Base-by-base conservation (phyloP, 164 flowering plant genomes). In the Sedum album region DNA sequence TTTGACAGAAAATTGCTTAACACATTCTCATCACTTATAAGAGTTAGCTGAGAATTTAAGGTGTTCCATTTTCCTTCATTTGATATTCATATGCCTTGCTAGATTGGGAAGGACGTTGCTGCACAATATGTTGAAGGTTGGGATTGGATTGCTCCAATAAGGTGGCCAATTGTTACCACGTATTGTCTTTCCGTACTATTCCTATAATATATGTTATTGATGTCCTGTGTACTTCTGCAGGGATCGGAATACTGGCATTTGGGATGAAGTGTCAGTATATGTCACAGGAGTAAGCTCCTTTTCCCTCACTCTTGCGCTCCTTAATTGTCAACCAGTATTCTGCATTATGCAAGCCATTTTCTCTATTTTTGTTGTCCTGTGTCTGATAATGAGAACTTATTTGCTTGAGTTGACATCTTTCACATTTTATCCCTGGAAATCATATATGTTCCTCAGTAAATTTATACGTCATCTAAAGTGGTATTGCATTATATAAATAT, bases 71-170 rank as follows among this genome's bases (percentile, higher is more conserved):
- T 70, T 53, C 39, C 18, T 31, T 30, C 57, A 55, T 28, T 23
- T 31, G 44, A 2, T 38, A 28, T 15, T 69, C 31, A 21, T 60
- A 10, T 35, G 18, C 71, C 31, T 57, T 82, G 35, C 60, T 74
- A 94, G 98, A 94, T 94, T 79, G 99, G 96, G 38, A 88, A 91
- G 78, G 99, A 95, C 84, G 90, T 95, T 74, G 96, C 99, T 31
- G 82, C 99, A 38, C 97, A 95, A 55, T 95, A 95, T 79, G 99
- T 95, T 68, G 86, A 95, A 76, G 99, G 99, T 38, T 95, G 99
- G 99, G 99, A 95, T 73, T 95, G 99, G 99, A 92, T 95, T 80
- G 73, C 84, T 79, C 97, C 99, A 57, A 90, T 95, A 81, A 87
- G 97, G 99, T 91, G 65, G 69, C 49, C 64, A 35, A 21, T 46